These are phyloP conservation scores for Fusarium sp. DNA, from an alignment of 2,329 filamentous ascomycete genomes.

Conservation along the genomic window DNA sequence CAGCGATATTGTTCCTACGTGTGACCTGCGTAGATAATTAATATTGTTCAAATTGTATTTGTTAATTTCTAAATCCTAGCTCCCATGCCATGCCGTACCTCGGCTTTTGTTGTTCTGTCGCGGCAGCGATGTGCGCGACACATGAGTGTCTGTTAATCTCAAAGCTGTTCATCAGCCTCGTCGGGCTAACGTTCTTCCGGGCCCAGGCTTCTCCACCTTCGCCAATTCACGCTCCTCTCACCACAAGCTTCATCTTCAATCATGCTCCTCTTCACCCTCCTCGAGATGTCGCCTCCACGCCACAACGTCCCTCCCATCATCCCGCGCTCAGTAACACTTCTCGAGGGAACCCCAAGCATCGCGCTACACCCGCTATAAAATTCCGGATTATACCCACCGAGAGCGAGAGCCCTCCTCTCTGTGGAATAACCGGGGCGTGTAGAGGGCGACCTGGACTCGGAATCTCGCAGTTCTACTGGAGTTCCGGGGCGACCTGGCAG, in stretches of 20 bases:
- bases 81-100: too few relatives aligned
- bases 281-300: not conserved
- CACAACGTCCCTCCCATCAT: not conserved
- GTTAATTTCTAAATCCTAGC: rapidly evolving
- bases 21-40: not conserved
- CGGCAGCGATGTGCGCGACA: not conserved
- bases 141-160: too few relatives aligned
- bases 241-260: not conserved
- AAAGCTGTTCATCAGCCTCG: not conserved
- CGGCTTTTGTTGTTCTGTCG: not conserved
- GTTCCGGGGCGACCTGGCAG: conserved; percentile 13
- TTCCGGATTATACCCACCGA: conserved; percentile 18
- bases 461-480: conserved; percentile 22
- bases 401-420: not conserved
- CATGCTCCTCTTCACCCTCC: not conserved
- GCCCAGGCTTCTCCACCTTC: not conserved
- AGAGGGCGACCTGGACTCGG: conserved; percentile 11
- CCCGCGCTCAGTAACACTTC: not conserved
- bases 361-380: conserved; percentile 19
- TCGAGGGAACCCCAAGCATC: not conserved
- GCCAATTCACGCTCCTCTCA: not conserved
- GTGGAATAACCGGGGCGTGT: conserved; percentile 20
- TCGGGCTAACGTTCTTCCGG: not conserved
- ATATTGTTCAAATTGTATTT: too few relatives aligned
- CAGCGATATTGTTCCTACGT: not conserved